Conservation (phyloP, 164 flowering plant genomes). For the Piper betle region DNA sequence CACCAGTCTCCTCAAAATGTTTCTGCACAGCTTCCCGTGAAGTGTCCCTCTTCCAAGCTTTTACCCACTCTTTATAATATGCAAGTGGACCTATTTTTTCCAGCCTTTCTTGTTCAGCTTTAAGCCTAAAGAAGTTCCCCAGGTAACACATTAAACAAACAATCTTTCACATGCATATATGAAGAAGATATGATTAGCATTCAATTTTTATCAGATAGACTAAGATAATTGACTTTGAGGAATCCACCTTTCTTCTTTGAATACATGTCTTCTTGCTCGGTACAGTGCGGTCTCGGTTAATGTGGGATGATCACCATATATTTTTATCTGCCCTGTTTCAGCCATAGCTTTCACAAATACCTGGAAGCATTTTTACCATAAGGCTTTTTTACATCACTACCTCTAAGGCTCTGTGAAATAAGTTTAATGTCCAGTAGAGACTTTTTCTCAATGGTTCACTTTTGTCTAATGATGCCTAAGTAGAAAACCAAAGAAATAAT, state of each 20-base stretch:
- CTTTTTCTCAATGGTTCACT: not conserved
- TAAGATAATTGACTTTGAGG: not conserved
- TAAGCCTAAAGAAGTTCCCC: slow-evolving; percentile 29
- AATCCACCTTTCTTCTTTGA: slow-evolving; percentile 77
- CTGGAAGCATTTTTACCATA: slow-evolving; percentile 19
- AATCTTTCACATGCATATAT: not conserved
- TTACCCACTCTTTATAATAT: slow-evolving; percentile 96
- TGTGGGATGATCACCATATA: slow-evolving; percentile 89
- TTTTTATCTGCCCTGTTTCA: slow-evolving; percentile 79
- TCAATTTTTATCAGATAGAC: not conserved
- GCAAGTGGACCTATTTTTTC: slow-evolving; percentile 69
- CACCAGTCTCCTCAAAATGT: slow-evolving; percentile 97
- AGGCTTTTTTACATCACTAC: not conserved
- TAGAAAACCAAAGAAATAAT: no score
- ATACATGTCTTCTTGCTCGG: slow-evolving; percentile 81
- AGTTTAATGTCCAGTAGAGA: not conserved
- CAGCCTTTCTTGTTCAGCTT: slow-evolving; percentile 62
- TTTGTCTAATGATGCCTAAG: not conserved
- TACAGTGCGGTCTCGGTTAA: slow-evolving; percentile 71
- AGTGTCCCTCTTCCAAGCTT: slow-evolving; percentile 88
- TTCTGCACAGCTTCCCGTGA: slow-evolving; percentile 86
- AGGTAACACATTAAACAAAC: not conserved
- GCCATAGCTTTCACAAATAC: slow-evolving; percentile 97
- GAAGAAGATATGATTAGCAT: not conserved
- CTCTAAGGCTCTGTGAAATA: not conserved